phyloP scores from a whole-genome alignment of 139 green algal genomes.

The Micractinium conductrix region DNA sequence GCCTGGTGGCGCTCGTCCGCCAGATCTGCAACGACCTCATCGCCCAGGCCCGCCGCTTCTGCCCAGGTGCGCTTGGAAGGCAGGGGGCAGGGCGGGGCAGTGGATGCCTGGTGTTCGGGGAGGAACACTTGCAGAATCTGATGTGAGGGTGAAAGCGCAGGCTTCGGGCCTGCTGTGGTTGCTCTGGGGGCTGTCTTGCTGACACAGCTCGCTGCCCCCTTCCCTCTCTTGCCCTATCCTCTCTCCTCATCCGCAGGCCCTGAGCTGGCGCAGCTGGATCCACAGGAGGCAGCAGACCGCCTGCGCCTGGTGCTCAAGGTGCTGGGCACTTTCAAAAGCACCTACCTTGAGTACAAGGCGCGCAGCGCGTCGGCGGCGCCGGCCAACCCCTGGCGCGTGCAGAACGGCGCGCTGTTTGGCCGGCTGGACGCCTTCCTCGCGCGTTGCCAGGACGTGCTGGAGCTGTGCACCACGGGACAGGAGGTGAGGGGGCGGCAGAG shows the following conservation, averaged over 20 bases:
- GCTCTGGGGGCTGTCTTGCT: background rate
- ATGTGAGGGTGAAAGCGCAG: background rate
- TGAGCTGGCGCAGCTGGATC: constrained; percentile 83
- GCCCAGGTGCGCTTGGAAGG: constrained; percentile 33
- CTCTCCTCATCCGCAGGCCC: constrained; percentile 46
- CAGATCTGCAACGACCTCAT: constrained; percentile 94
- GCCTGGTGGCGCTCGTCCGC: constrained; percentile 85
- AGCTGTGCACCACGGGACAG: constrained; percentile 73
- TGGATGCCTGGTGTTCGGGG: background rate
- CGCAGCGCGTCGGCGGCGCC: constrained; percentile 55
- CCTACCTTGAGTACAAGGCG: constrained; percentile 86
- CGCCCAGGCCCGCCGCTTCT: constrained; percentile 81
- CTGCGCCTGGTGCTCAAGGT: constrained; percentile 81
- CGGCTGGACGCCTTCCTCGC: constrained; percentile 86
- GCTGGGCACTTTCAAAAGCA: constrained; percentile 84
- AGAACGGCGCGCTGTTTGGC: constrained; percentile 80
- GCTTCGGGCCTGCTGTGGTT: too few relatives aligned
- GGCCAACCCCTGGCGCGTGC: constrained; percentile 86
- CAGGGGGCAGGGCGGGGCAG: background rate
- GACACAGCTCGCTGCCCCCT: too few relatives aligned
- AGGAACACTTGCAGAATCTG: background rate
- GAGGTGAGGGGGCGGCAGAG: background rate
- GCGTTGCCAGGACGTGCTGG: constrained; percentile 86
- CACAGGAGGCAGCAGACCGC: constrained; percentile 85
- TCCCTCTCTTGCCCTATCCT: background rate